Evolutionary conservation across 169 alveolate genomes (phyloP), one percentile per base, ranked within the genome.

Genomic region (Plasmodium coatneyi): DNA sequence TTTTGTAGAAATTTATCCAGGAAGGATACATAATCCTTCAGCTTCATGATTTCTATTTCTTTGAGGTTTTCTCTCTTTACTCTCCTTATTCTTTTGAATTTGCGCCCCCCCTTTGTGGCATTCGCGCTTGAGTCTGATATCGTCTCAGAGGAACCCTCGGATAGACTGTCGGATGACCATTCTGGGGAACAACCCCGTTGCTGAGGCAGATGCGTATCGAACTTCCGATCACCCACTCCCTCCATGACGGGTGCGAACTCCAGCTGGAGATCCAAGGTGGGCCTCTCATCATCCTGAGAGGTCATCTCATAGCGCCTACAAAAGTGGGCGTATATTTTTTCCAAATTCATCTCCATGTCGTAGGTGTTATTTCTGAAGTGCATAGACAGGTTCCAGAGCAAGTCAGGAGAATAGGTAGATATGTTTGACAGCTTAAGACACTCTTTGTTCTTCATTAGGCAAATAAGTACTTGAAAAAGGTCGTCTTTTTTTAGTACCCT

Each of bases 1-100:
- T 46, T 80, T 80, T 89, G 91, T 28, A 89, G 90, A 72, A 79
- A 89, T 89, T 80, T 89, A 19, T 80, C 90, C 30, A 89, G 16
- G 72, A 89, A 89, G 25, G 74, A 79, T 14, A 89, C 94, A 30
- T 71, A 79, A 34, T 89, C 94, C 25, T 89, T 89, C 30, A 80
- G 34, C 36, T 89, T 78, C 83, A 80, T 80, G 22, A 66, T 89
- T 79, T 89, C 94, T 56, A 89, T 76, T 34, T 74, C 86, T 71
- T 83, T 39, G n/a, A 52, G 89, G 19, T 54, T 52, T 83, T 66
- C 83, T 41, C 22, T 70, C 76, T 43, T 82, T n/a, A 25, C 79
- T 12, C 2, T 60, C 43, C 22, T 82, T 83, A 52, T 32, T 10
- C 66, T 43, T 19, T 83, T 83, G 54, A 36, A 52, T 9, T 9